Percentiles rank a stretch among this genome's conserved stretches.
These are phyloP conservation scores for Sporothrix dimorphospora DNA, from an alignment of 2,329 filamentous ascomycete species.

Conservation along the genomic window DNA sequence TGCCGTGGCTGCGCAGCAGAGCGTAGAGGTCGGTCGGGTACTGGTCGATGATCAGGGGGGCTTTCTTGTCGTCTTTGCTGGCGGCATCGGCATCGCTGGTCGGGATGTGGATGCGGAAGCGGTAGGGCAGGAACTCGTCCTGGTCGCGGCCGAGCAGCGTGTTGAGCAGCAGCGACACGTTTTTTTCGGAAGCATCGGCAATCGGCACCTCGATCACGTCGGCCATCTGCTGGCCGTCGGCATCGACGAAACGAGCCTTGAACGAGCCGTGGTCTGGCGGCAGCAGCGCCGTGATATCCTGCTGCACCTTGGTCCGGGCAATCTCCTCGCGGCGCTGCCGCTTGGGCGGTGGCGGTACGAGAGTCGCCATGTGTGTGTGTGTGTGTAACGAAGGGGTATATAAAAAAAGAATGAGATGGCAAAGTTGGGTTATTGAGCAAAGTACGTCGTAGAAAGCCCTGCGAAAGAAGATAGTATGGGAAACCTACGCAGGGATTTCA, in stretches of 20 bases:
- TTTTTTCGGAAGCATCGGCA: conserved; percentile 83
- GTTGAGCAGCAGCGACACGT: conserved; percentile 85
- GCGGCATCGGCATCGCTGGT: conserved; percentile 41
- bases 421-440: not conserved
- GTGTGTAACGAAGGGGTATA: not conserved
- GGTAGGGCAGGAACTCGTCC: conserved; percentile 64
- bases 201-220: conserved; percentile 75
- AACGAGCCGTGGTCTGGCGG: conserved; percentile 74
- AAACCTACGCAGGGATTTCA: conserved; percentile 12
- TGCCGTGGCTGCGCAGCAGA: conserved; percentile 58
- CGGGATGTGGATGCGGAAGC: conserved; percentile 63
- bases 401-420: no score
- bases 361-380: conserved; percentile 40
- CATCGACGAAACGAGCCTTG: conserved; percentile 85
- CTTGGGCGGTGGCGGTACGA: conserved; percentile 57
- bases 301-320: conserved; percentile 72
- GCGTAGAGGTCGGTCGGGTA: conserved; percentile 59
- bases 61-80: not conserved
- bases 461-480: not conserved
- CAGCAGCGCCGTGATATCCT: conserved; percentile 71
- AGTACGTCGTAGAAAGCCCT: not conserved
- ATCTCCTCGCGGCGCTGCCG: conserved; percentile 77
- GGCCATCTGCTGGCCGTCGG: conserved; percentile 71
- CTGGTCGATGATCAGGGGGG: conserved; percentile 54
- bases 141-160: conserved; percentile 70